A percentile compares a stretch with the other conserved stretches of the same genome.
Evolutionary conservation across 305 asterid genomes (phyloP).

Genomic region (Fraxinus ornus): DNA sequence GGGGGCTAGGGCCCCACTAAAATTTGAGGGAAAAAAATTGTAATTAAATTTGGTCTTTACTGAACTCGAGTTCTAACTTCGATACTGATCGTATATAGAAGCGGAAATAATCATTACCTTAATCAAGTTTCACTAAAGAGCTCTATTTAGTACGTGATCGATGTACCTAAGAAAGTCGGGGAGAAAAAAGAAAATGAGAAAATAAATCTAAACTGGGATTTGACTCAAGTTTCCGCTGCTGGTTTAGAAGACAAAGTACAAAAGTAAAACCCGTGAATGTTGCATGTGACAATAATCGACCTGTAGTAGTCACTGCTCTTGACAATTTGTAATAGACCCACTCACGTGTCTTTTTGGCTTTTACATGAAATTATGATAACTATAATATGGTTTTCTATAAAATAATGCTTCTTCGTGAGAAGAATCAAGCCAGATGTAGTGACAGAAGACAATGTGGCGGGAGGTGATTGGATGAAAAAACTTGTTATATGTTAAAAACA

Average conservation of each 20-base stretch:
- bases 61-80: not conserved
- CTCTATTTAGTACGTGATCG: not conserved
- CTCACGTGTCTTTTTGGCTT: conserved; percentile 60
- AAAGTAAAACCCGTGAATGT: conserved; percentile 72
- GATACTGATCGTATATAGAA: not conserved
- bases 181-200: not conserved
- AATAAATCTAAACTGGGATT: not conserved
- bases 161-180: not conserved
- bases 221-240: conserved; percentile 36
- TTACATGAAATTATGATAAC: conserved; percentile 25
- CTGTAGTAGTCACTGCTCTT: conserved; percentile 54
- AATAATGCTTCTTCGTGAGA: too few species aligned
- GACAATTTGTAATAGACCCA: conserved; percentile 58
- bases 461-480: too few species aligned
- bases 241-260: conserved; percentile 61
- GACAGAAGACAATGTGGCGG: too few species aligned
- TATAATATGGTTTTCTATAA: too few species aligned
- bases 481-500: too few species aligned
- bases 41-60: not conserved
- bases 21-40: not conserved
- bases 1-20: not conserved
- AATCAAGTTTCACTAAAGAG: not conserved
- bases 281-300: conserved; percentile 70
- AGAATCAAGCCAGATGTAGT: too few species aligned
- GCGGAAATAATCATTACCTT: not conserved